These are phyloP conservation scores for Aspergillus sp. DNA, from an alignment of 2,329 filamentous ascomycete genomes.

Conservation along the genomic window DNA sequence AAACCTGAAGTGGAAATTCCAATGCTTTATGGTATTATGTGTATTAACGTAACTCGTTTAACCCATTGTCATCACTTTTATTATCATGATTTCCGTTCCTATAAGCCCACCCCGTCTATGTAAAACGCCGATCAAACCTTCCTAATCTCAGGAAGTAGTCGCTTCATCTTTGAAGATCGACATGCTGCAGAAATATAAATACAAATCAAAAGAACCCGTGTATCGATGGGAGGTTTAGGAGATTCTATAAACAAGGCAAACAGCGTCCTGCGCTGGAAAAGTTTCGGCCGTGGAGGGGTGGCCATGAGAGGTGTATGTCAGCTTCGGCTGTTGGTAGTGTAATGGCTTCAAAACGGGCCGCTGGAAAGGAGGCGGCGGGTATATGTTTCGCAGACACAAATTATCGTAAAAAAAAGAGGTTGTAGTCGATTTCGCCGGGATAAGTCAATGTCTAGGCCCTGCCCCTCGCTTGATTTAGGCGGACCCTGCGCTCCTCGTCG, in stretches of 20 bases:
- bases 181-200: conserved; percentile 1
- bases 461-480: conserved; percentile 41
- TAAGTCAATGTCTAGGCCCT: conserved; percentile 22
- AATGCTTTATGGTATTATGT: neutral
- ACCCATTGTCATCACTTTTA: neutral
- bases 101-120: conserved; percentile 16
- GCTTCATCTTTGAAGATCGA: neutral
- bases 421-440: neutral
- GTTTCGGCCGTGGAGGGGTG: neutral
- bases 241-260: conserved; percentile 10
- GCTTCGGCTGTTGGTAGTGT: neutral
- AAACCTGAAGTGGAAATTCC: too few species aligned
- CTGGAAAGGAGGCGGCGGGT: conserved; percentile 4
- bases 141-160: neutral
- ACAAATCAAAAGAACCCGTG: neutral
- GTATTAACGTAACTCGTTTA: neutral
- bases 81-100: conserved; percentile 8
- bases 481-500: conserved; percentile 42
- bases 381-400: neutral
- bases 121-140: conserved; percentile 15
- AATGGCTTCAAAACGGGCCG: conserved; percentile 1
- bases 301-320: neutral
- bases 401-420: neutral
- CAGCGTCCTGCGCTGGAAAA: conserved; percentile 18
- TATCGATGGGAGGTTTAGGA: conserved; percentile 12